A percentile compares a stretch with the other conserved stretches of the same genome.
These are phyloP conservation scores for Pleurotus salmoneostramineus DNA, from an alignment of 768 basidiomycete species.

Conservation along the genomic window DNA sequence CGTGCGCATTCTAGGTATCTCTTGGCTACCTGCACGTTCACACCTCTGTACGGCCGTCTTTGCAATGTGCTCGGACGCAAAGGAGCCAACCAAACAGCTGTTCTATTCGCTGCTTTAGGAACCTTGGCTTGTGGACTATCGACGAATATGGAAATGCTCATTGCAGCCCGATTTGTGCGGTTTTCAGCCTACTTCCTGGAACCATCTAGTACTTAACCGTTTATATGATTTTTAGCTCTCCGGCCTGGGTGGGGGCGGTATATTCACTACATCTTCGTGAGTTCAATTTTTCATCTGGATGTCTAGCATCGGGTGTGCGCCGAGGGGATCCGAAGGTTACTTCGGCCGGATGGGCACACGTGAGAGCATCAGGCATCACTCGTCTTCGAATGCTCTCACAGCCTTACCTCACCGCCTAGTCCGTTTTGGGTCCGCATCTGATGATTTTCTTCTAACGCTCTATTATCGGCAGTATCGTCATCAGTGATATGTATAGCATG, in stretches of 20 bases:
- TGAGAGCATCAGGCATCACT: too few species aligned
- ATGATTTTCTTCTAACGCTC: too few species aligned
- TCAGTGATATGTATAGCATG: constrained; percentile 79
- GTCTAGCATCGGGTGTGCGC: neutral
- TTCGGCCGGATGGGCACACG: too few species aligned
- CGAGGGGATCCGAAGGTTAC: too few species aligned
- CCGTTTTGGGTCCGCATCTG: too few species aligned
- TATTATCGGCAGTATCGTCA: constrained; percentile 48
- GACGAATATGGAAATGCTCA: constrained; percentile 64
- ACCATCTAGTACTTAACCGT: too few species aligned
- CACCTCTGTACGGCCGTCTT: constrained; percentile 78
- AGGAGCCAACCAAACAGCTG: constrained; percentile 63
- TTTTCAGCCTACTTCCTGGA: neutral
- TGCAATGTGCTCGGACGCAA: constrained; percentile 72
- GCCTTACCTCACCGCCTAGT: too few species aligned
- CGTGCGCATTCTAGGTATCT: constrained; percentile 48
- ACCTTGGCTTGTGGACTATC: constrained; percentile 70
- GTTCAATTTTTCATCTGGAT: constrained; percentile 17
- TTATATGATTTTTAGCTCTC: constrained; percentile 42
- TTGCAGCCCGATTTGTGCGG: constrained; percentile 70
- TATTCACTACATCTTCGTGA: constrained; percentile 68
- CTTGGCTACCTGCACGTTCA: constrained; percentile 78
- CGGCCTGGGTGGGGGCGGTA: constrained; percentile 78
- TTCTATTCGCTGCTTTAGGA: constrained; percentile 58
- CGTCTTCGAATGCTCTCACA: too few species aligned